These are phyloP conservation scores for Metschnikowia dekortorum DNA, from an alignment of 805 yeast species.

Conservation along the genomic window DNA sequence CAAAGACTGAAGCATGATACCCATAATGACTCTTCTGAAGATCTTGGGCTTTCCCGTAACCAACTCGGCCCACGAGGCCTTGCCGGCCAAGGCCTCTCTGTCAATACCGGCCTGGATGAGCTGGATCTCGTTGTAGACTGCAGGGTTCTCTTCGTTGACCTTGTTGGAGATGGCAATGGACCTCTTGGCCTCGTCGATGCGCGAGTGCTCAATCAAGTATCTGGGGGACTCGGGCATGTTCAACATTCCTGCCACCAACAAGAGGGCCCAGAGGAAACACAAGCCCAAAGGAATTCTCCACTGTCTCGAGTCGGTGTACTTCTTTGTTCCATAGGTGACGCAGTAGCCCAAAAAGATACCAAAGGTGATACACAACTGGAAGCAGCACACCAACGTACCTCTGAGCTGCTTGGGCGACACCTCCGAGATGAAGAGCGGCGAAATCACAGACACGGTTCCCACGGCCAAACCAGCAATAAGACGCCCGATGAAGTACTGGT, in stretches of 20 bases:
- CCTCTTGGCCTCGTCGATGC: conserved; percentile 47
- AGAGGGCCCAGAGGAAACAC: conserved; percentile 42
- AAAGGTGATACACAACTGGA: conserved; percentile 64
- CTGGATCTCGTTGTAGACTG: conserved; percentile 50
- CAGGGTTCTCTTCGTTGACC: conserved; percentile 47
- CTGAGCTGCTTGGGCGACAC: conserved; percentile 64
- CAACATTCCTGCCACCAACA: conserved; percentile 47
- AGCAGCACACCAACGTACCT: conserved; percentile 66
- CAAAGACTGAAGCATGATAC: conserved; percentile 44
- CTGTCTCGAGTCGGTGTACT: conserved; percentile 45
- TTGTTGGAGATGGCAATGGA: conserved; percentile 58
- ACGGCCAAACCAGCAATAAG: conserved; percentile 63
- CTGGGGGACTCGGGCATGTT: conserved; percentile 70
- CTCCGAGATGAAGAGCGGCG: conserved; percentile 64
- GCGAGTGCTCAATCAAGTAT: conserved; percentile 49
- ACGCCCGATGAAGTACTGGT: conserved; percentile 57
- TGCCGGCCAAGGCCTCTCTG: conserved; percentile 57
- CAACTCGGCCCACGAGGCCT: conserved; percentile 62
- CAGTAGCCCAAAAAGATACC: conserved; percentile 72
- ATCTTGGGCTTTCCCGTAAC: conserved; percentile 62
- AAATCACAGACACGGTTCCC: conserved; percentile 65
- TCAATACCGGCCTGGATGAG: conserved; percentile 56
- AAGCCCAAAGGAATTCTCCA: conserved; percentile 66
- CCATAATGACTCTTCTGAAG: conserved; percentile 50
- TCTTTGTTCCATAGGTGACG: conserved; percentile 59